phyloP scores from a whole-genome alignment of 1,284 basidiomycete genomes.

The Dichomitus squalens region DNA sequence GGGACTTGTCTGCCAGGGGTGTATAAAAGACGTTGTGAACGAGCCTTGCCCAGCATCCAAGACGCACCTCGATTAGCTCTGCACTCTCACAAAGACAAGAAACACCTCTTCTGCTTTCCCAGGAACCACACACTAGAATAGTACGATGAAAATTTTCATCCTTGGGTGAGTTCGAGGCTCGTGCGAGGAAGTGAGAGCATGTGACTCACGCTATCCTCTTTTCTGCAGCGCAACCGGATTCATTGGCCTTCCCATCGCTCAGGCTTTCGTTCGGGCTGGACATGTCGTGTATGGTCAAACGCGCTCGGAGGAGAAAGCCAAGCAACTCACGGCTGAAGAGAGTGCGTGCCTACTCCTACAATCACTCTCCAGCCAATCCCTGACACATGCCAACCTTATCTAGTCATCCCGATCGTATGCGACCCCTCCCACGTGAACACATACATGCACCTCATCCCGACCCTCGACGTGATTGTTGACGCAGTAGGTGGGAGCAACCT shows the following conservation, averaged over 20 bases:
- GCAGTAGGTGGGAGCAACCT: conserved; percentile 34
- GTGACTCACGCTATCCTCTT: not conserved
- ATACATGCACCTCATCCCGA: conserved; percentile 45
- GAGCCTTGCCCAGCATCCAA: not conserved
- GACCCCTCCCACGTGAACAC: conserved; percentile 34
- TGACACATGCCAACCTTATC: not conserved
- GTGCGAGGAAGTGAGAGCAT: not conserved
- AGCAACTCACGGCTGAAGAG: conserved; percentile 46
- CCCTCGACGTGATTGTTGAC: conserved; percentile 50
- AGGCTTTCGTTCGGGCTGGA: conserved; percentile 52
- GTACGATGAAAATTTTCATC: conserved; percentile 30
- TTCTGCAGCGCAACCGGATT: conserved; percentile 40
- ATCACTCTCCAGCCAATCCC: not conserved
- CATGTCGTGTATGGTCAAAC: conserved; percentile 55
- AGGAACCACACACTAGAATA: not conserved
- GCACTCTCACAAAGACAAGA: not conserved
- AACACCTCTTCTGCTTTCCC: no score
- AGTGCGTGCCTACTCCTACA: conserved; percentile 32
- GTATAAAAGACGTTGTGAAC: not conserved
- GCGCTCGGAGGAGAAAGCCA: conserved; percentile 42
- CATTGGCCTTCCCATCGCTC: conserved; percentile 49
- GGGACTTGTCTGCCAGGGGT: no score
- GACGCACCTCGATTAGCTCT: not conserved
- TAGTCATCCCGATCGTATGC: conserved; percentile 49
- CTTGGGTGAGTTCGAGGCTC: conserved; percentile 25